phyloP scores from a whole-genome alignment of 768 basidiomycete species.

The Punctularia strigosozonata region DNA sequence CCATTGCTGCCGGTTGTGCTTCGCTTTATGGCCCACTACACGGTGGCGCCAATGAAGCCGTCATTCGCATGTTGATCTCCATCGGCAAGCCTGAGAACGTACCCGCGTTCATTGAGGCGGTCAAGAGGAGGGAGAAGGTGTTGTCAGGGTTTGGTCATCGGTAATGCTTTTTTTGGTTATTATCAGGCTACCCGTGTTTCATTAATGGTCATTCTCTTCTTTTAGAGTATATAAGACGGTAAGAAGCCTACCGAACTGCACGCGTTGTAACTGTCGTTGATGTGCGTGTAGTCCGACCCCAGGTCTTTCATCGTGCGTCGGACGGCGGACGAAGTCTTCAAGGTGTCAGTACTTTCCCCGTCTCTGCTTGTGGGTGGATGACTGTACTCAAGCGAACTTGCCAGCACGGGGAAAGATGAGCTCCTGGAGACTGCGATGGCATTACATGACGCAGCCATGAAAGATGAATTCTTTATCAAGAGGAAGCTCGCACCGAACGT shows the following conservation, averaged over 20 bases:
- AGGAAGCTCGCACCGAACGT: constrained; percentile 83
- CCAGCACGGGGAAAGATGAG: constrained; percentile 75
- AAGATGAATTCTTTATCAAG: constrained; percentile 80
- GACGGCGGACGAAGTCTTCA: constrained; percentile 87
- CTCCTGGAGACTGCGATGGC: constrained; percentile 84
- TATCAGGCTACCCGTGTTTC: too few species aligned
- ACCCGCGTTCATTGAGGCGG: constrained; percentile 73
- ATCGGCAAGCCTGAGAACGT: constrained; percentile 84
- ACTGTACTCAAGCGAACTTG: constrained; percentile 2
- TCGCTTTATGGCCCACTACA: constrained; percentile 37
- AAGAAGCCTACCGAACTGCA: constrained; percentile 15
- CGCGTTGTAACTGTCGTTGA: too few species aligned
- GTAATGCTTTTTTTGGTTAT: constrained; percentile 21
- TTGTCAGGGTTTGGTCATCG: constrained; percentile 87
- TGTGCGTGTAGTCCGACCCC: constrained; percentile 59
- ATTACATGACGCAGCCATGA: constrained; percentile 79
- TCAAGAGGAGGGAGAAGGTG: constrained; percentile 81
- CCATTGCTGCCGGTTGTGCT: constrained; percentile 78
- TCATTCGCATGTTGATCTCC: constrained; percentile 85
- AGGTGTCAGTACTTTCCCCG: constrained; percentile 42
- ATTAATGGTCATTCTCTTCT: background rate
- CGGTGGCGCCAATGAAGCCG: constrained; percentile 89
- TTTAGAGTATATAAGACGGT: constrained; percentile 64
- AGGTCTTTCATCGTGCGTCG: constrained; percentile 85
- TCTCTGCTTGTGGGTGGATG: background rate